A percentile compares a stretch with the other conserved stretches of the same genome.
Conservation (phyloP, 2,329 filamentous ascomycete genomes). For the Periconia sp. region DNA sequence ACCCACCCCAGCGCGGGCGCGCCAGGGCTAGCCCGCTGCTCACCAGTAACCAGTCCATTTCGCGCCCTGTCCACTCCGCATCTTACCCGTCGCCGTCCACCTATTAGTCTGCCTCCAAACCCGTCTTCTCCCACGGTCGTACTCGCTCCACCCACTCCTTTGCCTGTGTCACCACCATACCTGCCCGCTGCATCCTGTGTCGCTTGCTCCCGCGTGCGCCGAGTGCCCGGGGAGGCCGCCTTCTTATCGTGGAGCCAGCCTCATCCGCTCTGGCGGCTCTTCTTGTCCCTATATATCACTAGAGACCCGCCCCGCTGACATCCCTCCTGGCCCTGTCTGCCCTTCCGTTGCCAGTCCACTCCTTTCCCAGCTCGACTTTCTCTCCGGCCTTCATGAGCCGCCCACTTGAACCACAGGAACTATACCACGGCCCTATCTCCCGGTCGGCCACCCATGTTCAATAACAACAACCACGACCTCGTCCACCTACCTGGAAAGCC, state of each 20-base stretch:
- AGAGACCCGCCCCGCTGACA: slow-evolving; percentile 34
- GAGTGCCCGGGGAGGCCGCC: slow-evolving; percentile 29
- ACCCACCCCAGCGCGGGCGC: slow-evolving; percentile 38
- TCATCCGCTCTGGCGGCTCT: slow-evolving; percentile 22
- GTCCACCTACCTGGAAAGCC: slow-evolving; percentile 38
- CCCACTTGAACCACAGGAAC: slow-evolving; percentile 25
- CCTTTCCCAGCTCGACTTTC: slow-evolving; percentile 13
- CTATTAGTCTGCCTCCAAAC: slow-evolving; percentile 14
- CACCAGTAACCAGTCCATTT: slow-evolving; percentile 32
- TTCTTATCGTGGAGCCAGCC: slow-evolving; percentile 42
- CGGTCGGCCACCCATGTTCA: slow-evolving; percentile 46
- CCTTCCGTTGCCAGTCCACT: slow-evolving; percentile 14
- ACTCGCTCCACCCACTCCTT: slow-evolving; percentile 26
- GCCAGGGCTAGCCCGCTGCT: slow-evolving; percentile 30
- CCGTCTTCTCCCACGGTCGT: slow-evolving; percentile 29
- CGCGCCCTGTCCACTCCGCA: slow-evolving; percentile 7
- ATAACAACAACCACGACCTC: slow-evolving; percentile 37
- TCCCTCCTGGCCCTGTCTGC: slow-evolving; percentile 11
- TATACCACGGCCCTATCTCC: slow-evolving; percentile 29
- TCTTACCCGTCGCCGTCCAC: slow-evolving; percentile 3
- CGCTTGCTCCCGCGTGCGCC: slow-evolving; percentile 42
- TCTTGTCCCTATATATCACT: slow-evolving; percentile 35
- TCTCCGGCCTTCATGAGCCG: slow-evolving; percentile 42
- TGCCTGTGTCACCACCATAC: slow-evolving; percentile 27
- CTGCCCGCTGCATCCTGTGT: slow-evolving; percentile 7